phyloP scores from a whole-genome alignment of 169 alveolate genomes.

The Plasmodium fragile region DNA sequence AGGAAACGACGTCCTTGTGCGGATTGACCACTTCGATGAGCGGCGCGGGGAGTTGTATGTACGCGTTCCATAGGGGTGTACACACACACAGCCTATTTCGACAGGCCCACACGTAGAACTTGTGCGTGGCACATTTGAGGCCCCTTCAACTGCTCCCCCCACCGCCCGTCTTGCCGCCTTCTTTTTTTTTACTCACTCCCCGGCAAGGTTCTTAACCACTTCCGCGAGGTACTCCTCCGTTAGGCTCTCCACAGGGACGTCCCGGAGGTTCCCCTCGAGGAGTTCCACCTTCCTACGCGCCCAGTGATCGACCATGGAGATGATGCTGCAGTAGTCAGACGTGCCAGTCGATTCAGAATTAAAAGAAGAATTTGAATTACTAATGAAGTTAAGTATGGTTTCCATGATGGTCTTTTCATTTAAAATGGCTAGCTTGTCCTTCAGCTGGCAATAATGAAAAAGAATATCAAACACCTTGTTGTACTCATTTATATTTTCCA shows the following conservation, averaged over 20 bases:
- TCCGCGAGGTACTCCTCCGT: slow-evolving; percentile 25
- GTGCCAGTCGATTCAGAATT: slow-evolving; percentile 20
- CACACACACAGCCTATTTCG: not conserved
- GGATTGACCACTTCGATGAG: slow-evolving; percentile 17
- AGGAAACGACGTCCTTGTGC: slow-evolving; percentile 10
- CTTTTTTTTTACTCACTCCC: not conserved
- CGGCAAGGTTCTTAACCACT: not conserved
- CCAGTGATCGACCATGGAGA: slow-evolving; percentile 12
- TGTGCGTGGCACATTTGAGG: not conserved
- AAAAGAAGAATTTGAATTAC: slow-evolving; percentile 49
- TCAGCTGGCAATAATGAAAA: slow-evolving; percentile 44
- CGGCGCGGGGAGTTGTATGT: slow-evolving; percentile 29
- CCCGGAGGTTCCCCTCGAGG: not conserved
- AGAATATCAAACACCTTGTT: slow-evolving; percentile 64
- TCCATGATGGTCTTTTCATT: slow-evolving; percentile 41
- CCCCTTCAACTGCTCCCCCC: not conserved
- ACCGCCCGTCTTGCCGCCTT: no score
- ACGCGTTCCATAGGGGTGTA: not conserved
- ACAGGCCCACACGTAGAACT: no score
- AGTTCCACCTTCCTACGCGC: slow-evolving; percentile 18
- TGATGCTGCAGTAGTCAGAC: slow-evolving; percentile 19
- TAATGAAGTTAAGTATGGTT: slow-evolving; percentile 38
- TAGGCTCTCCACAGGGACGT: slow-evolving; percentile 33
- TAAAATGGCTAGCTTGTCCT: slow-evolving; percentile 19
- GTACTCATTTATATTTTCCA: slow-evolving; percentile 62